Percentiles rank a stretch among this genome's conserved stretches.
Evolutionary conservation across 1,284 basidiomycete species (phyloP).

Genomic region (Puccinia horiana): DNA sequence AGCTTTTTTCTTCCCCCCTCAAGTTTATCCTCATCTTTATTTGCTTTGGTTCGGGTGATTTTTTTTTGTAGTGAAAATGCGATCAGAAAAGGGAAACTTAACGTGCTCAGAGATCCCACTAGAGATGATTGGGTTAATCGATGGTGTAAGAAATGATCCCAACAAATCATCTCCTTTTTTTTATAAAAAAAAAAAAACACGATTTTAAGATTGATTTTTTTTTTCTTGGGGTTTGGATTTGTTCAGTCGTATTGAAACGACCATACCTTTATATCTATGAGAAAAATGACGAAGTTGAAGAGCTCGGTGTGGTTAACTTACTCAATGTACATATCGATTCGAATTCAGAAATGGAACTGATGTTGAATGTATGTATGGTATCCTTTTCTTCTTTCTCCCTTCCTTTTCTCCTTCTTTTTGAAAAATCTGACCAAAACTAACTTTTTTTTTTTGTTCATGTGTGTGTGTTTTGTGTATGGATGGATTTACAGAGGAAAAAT

Average conservation of each 20-base stretch:
- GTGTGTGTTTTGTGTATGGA: neutral
- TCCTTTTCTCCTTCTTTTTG: neutral
- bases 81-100: constrained; percentile 38
- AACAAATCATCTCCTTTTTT: neutral
- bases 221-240: constrained; percentile 79
- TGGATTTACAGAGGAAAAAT: constrained; percentile 30
- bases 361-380: constrained; percentile 78
- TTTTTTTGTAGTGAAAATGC: constrained; percentile 32
- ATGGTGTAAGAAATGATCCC: constrained; percentile 45
- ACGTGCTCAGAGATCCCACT: constrained; percentile 47
- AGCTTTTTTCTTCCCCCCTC: neutral
- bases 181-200: constrained; percentile 64
- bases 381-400: neutral
- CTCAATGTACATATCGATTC: constrained; percentile 79
- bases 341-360: constrained; percentile 78
- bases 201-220: constrained; percentile 69
- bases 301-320: constrained; percentile 80
- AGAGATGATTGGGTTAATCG: constrained; percentile 49
- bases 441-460: neutral
- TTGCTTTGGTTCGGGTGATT: neutral
- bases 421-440: neutral
- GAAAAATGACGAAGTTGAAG: constrained; percentile 76
- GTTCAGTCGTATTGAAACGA: constrained; percentile 57
- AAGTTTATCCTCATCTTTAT: neutral
- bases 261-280: constrained; percentile 87